phyloP scores from a whole-genome alignment of 257 asterid species.

The Cordia subcordata region DNA sequence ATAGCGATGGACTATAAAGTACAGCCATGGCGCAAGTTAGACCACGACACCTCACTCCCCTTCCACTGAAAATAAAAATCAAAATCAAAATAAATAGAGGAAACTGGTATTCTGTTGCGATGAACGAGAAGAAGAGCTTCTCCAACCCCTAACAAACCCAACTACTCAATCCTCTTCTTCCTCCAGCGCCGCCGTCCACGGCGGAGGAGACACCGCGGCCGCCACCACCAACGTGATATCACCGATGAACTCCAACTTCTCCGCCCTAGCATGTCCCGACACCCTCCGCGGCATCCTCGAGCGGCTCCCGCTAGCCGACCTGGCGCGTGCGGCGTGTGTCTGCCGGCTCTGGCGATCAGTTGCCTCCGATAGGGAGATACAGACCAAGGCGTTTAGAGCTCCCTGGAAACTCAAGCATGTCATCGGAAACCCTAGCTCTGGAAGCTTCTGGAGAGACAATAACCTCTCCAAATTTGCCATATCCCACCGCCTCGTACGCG shows the following conservation, averaged over 20 bases:
- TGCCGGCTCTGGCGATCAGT: slow-evolving; percentile 66
- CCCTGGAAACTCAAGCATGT: slow-evolving; percentile 84
- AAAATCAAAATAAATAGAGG: no score
- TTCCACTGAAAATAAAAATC: no score
- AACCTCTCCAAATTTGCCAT: slow-evolving; percentile 78
- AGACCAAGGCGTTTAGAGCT: slow-evolving; percentile 59
- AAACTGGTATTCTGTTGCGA: slow-evolving; percentile 31
- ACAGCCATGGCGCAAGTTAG: no score
- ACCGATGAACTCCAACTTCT: slow-evolving; percentile 83
- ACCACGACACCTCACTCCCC: no score
- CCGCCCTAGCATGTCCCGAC: slow-evolving; percentile 71
- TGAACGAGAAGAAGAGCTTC: slow-evolving; percentile 27
- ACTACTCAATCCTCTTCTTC: slow-evolving; percentile 1
- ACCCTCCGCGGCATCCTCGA: slow-evolving; percentile 73
- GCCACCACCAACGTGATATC: slow-evolving; percentile 44
- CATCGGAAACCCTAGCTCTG: slow-evolving; percentile 74
- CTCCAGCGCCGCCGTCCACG: slow-evolving; percentile 15
- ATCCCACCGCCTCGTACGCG: slow-evolving; percentile 67
- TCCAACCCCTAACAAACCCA: slow-evolving; percentile 19
- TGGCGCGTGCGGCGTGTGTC: slow-evolving; percentile 89
- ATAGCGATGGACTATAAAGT: no score
- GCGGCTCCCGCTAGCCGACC: slow-evolving; percentile 56
- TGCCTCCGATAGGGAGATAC: slow-evolving; percentile 78
- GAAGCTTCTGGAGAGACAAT: slow-evolving; percentile 86
- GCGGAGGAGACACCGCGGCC: slow-evolving; percentile 2